These are phyloP conservation scores for Sutorius australiensis DNA, from an alignment of 768 basidiomycete species.

Conservation along the genomic window DNA sequence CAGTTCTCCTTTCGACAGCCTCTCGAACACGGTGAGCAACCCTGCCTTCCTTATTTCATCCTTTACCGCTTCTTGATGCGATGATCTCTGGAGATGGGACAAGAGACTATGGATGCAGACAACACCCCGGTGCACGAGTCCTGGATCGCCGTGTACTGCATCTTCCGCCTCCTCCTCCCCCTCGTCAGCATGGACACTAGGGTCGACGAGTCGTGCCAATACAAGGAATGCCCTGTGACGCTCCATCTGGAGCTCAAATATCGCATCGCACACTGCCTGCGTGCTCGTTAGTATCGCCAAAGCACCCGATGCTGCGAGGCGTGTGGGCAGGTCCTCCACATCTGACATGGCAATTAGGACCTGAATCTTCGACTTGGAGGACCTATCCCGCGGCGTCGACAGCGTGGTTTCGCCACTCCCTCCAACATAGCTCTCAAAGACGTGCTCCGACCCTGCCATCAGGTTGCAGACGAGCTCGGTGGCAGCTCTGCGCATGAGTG, in stretches of 20 bases:
- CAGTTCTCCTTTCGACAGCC: constrained; percentile 42
- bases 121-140: constrained; percentile 73
- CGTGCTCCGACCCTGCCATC: constrained; percentile 66
- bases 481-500: constrained; percentile 78
- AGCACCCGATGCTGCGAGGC: constrained; percentile 87
- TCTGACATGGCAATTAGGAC: constrained; percentile 82
- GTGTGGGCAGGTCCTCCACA: constrained; percentile 79
- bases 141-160: constrained; percentile 39
- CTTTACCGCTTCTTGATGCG: constrained; percentile 40
- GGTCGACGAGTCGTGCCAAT: constrained; percentile 65
- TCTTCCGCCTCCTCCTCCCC: constrained; percentile 38
- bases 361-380: constrained; percentile 62
- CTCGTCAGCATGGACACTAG: constrained; percentile 36
- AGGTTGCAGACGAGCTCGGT: constrained; percentile 93
- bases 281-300: constrained; percentile 75
- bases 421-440: constrained; percentile 71
- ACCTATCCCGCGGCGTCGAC: constrained; percentile 40
- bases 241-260: constrained; percentile 65
- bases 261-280: constrained; percentile 51
- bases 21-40: constrained; percentile 51
- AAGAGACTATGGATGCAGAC: constrained; percentile 70
- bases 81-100: constrained; percentile 40
- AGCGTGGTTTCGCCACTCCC: constrained; percentile 27
- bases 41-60: constrained; percentile 51
- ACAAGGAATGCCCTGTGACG: constrained; percentile 61